Evolutionary conservation across 352 stramenopile genomes (phyloP).

Genomic region (Peronosclerospora sorghi): DNA sequence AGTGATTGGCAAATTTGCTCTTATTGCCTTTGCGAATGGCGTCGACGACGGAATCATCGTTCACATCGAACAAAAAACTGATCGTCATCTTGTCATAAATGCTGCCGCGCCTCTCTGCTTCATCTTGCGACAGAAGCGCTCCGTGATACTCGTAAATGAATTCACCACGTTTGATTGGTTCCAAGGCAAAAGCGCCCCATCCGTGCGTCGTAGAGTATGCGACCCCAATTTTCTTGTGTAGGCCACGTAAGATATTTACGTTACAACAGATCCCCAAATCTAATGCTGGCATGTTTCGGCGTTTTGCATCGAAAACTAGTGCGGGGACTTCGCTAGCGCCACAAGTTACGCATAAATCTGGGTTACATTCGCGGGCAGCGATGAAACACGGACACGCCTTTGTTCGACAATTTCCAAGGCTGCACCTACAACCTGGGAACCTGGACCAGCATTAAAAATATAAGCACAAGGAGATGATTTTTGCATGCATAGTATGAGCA

Average conservation of each 20-base stretch:
- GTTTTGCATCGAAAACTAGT: conserved; percentile 29
- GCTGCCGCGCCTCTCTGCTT: conserved; percentile 56
- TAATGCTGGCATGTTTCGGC: conserved; percentile 24
- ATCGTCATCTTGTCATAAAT: conserved; percentile 84
- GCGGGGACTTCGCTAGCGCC: conserved; percentile 43
- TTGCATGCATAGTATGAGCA: not conserved
- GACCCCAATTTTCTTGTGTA: conserved; percentile 51
- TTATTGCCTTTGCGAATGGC: conserved; percentile 90
- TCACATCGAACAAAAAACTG: conserved; percentile 88
- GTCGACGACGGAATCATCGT: conserved; percentile 84
- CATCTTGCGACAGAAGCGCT: conserved; percentile 53
- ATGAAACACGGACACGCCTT: conserved; percentile 55
- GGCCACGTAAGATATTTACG: conserved; percentile 44
- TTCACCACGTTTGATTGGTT: conserved; percentile 49
- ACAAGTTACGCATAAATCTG: conserved; percentile 45
- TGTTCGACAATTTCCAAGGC: conserved; percentile 44
- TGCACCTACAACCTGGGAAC: conserved; percentile 44
- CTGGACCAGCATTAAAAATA: conserved; percentile 12
- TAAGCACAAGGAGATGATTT: conserved; percentile 2
- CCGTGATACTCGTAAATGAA: conserved; percentile 68
- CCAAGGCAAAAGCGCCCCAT: conserved; percentile 49
- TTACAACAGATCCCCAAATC: conserved; percentile 61
- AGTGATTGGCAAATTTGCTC: conserved; percentile 86
- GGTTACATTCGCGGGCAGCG: conserved; percentile 45
- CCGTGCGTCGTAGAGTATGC: conserved; percentile 51